A percentile compares a stretch with the other conserved stretches of the same genome.
These are phyloP conservation scores for Calvatia gigantea DNA, from an alignment of 768 basidiomycete species.

Conservation along the genomic window DNA sequence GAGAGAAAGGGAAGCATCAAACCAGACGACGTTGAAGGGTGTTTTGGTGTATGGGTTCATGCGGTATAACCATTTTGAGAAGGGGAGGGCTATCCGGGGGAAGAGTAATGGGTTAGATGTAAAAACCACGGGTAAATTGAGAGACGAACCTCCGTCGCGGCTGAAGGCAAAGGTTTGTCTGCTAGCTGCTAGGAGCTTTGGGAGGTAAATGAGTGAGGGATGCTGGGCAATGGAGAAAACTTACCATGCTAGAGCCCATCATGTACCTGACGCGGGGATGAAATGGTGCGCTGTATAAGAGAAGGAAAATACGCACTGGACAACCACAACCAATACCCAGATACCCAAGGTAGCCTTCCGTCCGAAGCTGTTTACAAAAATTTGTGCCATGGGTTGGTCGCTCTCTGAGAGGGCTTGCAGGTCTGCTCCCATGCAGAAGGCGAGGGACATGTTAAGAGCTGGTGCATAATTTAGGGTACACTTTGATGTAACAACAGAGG, in stretches of 20 bases:
- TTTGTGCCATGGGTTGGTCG: conserved; percentile 57
- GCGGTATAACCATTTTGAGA: conserved; percentile 57
- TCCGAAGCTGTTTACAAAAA: conserved; percentile 50
- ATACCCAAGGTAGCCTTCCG: conserved; percentile 32
- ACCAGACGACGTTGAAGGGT: conserved; percentile 59
- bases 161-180: conserved; percentile 73
- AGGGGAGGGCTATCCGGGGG: conserved; percentile 44
- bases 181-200: conserved; percentile 26
- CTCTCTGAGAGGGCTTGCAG: conserved; percentile 38
- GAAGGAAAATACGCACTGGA: conserved; percentile 28
- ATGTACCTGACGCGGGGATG: conserved; percentile 35
- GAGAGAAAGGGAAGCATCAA: conserved; percentile 41
- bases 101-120: not conserved
- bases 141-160: conserved; percentile 48
- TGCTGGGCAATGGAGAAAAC: not conserved
- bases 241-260: conserved; percentile 58
- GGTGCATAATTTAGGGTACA: not conserved
- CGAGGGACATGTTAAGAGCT: conserved; percentile 60
- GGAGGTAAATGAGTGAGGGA: not conserved
- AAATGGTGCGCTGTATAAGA: not conserved
- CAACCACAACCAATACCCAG: conserved; percentile 35
- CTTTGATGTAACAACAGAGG: not conserved
- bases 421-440: conserved; percentile 59
- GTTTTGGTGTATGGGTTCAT: conserved; percentile 54
- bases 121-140: not conserved